These are phyloP conservation scores for Teratosphaeria pseudoeucalypti DNA, from an alignment of 2,329 filamentous ascomycete species.

Conservation along the genomic window DNA sequence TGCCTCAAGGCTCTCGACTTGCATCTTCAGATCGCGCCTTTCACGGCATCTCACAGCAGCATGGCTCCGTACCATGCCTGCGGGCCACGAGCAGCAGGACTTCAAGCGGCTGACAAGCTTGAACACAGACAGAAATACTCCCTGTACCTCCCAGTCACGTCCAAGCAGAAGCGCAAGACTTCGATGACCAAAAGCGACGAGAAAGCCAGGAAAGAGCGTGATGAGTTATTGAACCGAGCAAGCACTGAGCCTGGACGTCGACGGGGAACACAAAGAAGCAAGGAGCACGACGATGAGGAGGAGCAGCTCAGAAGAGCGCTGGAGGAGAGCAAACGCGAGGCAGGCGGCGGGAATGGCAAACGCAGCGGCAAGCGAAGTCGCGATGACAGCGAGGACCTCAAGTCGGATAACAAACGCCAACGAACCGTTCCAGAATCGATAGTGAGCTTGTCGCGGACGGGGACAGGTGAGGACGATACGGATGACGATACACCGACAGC, in stretches of 20 bases:
- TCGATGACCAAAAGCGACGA: conserved; percentile 56
- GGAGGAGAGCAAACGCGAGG: conserved; percentile 86
- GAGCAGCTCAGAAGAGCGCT: conserved; percentile 80
- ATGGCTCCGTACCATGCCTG: conserved; percentile 20
- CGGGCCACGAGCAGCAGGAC: conserved; percentile 18
- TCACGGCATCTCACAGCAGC: neutral
- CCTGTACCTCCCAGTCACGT: conserved; percentile 50
- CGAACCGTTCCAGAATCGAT: conserved; percentile 69
- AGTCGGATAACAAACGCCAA: conserved; percentile 63
- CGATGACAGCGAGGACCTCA: conserved; percentile 86
- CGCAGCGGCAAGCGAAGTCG: conserved; percentile 71
- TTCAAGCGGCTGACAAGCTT: conserved; percentile 8
- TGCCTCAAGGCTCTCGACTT: neutral
- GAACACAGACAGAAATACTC: conserved; percentile 49
- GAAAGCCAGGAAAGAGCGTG: conserved; percentile 45
- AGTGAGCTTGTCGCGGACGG: conserved; percentile 34
- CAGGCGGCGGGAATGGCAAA: conserved; percentile 41
- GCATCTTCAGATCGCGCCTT: neutral
- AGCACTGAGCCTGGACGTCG: conserved; percentile 59
- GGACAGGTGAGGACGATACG: conserved; percentile 50
- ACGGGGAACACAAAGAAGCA: conserved; percentile 93
- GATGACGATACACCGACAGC: conserved; percentile 55
- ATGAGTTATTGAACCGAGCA: conserved; percentile 40
- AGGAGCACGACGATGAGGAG: conserved; percentile 91
- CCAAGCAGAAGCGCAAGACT: conserved; percentile 47